Evolutionary conservation across 1,139 yeast genomes (phyloP).

Genomic region (Geotrichum carabidarum): DNA sequence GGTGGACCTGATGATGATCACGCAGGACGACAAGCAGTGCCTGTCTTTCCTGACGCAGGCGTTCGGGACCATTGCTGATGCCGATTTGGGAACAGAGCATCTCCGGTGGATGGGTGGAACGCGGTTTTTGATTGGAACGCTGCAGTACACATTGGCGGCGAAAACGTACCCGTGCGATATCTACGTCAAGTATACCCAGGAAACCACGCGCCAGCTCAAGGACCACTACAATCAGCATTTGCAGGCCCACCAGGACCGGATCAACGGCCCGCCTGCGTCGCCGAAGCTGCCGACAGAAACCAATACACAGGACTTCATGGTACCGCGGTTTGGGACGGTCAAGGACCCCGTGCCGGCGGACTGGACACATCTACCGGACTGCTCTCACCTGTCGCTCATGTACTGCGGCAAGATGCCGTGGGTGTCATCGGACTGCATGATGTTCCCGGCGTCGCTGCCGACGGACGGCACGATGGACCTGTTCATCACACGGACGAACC

Average conservation of each 20-base stretch:
- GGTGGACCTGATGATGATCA: conserved; percentile 78
- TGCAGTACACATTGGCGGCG: conserved; percentile 52
- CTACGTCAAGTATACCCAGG: conserved; percentile 61
- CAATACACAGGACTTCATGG: not conserved
- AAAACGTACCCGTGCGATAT: conserved; percentile 76
- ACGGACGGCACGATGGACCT: conserved; percentile 84
- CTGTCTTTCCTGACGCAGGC: conserved; percentile 82
- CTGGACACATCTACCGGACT: conserved; percentile 57
- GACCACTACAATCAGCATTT: conserved; percentile 43
- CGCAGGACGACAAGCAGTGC: conserved; percentile 45
- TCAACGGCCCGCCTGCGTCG: not conserved
- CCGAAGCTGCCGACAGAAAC: conserved; percentile 11
- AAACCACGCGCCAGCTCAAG: conserved; percentile 49
- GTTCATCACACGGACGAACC: conserved; percentile 24
- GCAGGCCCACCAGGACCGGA: not conserved
- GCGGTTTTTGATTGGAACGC: conserved; percentile 80
- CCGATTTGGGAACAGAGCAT: conserved; percentile 89
- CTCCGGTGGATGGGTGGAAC: conserved; percentile 83
- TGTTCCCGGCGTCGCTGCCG: conserved; percentile 91
- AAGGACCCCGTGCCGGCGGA: conserved; percentile 54
- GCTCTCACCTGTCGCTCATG: conserved; percentile 56
- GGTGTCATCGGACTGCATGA: conserved; percentile 71
- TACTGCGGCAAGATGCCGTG: conserved; percentile 94
- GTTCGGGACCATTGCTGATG: conserved; percentile 86
- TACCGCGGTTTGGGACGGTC: conserved; percentile 34